These are phyloP conservation scores for Neonectria sp. DNA, from an alignment of 2,329 filamentous ascomycete species.

Conservation along the genomic window DNA sequence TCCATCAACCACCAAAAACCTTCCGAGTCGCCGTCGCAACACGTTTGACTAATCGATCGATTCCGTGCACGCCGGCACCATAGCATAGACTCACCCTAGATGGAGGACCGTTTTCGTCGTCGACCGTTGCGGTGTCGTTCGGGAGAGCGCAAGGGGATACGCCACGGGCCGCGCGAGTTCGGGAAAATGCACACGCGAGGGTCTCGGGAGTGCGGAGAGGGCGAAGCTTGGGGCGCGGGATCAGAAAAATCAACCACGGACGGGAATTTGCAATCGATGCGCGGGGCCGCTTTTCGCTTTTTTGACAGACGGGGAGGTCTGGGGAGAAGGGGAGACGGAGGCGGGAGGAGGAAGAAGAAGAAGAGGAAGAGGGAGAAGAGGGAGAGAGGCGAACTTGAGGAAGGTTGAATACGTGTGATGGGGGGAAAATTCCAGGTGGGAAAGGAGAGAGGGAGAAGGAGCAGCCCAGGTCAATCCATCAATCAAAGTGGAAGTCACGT, in stretches of 20 bases:
- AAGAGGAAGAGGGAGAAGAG: constrained; percentile 9
- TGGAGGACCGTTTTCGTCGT: constrained; percentile 36
- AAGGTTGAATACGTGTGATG: constrained; percentile 46
- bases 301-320: constrained; percentile 39
- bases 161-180: constrained; percentile 44
- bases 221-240: constrained; percentile 41
- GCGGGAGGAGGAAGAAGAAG: constrained; percentile 33
- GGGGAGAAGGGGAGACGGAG: constrained; percentile 35
- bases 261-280: constrained; percentile 40
- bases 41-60: constrained; percentile 38
- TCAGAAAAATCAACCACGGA: constrained; percentile 37
- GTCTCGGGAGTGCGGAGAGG: constrained; percentile 46
- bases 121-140: constrained; percentile 38
- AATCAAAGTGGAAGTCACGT: constrained; percentile 48
- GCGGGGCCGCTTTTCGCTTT: constrained; percentile 38
- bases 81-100: constrained; percentile 41
- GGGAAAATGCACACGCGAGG: constrained; percentile 47
- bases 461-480: constrained; percentile 41
- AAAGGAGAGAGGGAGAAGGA: constrained; percentile 46
- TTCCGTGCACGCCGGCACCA: constrained; percentile 29
- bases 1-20: constrained; percentile 42
- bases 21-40: constrained; percentile 42
- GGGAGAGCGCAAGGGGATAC: constrained; percentile 39
- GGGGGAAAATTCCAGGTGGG: constrained; percentile 47
- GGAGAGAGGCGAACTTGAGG: constrained; percentile 38